Evolutionary conservation across 1,284 basidiomycete genomes (phyloP), one percentile per base, ranked within the genome.

Genomic region (Kalmanozyma brasiliensis): DNA sequence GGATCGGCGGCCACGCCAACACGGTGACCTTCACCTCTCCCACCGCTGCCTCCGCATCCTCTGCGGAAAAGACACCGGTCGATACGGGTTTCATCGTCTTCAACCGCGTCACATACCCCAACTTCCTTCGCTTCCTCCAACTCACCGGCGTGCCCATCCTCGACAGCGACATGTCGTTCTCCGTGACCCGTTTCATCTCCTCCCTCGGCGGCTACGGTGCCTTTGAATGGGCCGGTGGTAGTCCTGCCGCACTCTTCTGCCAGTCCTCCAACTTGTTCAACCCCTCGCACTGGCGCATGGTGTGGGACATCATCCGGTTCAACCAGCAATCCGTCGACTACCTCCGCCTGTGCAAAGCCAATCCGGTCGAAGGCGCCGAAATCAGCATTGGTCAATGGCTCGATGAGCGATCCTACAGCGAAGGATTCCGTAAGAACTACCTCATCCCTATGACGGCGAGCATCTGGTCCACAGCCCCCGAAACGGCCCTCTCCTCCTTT

Each of bases 391-490:
- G 89, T 1, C 85, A 87, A 40, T 93, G 91, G 79, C 82, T 93
- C 10, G 78, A 86, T n/a, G 77, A 83, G 26, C 86, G 91, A 57
- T 87, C 87, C 0, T 92, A 92, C 79, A 89, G 89, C 4, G 81
- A 86, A 9, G 85, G 85, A 0, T 92, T 93, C 81, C 85, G 86
- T 14, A 88, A 91, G 64, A 88, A 93, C 78, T 93, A 92, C 79
- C 85, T 93, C 8, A 87, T 93, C 65, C 76, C 74, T 5, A 76
- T 78, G 74, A 74, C 76, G 13, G 67, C 76, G 0, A 62, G 89
- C 3, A 89, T 92, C 48, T 93, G 91, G 91, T 90, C 88, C 40
- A 91, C 89, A 0, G 89, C 90, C 0, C 89, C 90, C 5, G 88
- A 89, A 71, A 87, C 87, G 66, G 90, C 89, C 56, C 85, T 88